These are phyloP conservation scores for Lentinula guzmanii DNA, from an alignment of 768 basidiomycete species.

Conservation along the genomic window DNA sequence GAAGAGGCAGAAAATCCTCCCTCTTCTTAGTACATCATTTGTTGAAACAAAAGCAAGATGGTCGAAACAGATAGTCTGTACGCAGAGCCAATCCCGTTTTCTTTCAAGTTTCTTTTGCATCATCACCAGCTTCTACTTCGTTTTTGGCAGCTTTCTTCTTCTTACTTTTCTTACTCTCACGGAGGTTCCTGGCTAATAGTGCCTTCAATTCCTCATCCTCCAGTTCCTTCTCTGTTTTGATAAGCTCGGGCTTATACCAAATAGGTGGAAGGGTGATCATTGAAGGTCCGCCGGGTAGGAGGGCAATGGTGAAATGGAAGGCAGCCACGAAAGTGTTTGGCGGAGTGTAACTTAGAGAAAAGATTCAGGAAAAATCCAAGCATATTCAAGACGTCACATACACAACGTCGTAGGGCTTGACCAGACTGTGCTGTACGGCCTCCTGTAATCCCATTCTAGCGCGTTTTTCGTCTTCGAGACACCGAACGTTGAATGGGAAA, in stretches of 20 bases:
- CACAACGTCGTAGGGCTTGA: conserved; percentile 95
- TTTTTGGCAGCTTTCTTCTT: conserved; percentile 71
- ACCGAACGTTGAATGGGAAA: conserved; percentile 96
- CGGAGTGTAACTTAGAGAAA: conserved; percentile 63
- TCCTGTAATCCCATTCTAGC: conserved; percentile 94
- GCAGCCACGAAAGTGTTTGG: conserved; percentile 82
- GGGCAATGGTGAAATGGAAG: conserved; percentile 96
- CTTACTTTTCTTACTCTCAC: conserved; percentile 90
- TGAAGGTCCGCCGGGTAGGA: conserved; percentile 83
- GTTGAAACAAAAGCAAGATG: conserved; percentile 4
- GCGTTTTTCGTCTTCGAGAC: conserved; percentile 92
- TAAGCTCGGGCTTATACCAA: conserved; percentile 91
- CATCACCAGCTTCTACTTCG: conserved; percentile 39
- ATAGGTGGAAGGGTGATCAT: conserved; percentile 83
- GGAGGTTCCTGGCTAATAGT: conserved; percentile 68
- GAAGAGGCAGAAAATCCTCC: conserved; percentile 44
- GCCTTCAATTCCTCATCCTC: conserved; percentile 84
- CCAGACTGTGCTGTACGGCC: conserved; percentile 89
- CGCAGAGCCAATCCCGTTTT: neutral
- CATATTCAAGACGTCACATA: conserved; percentile 28
- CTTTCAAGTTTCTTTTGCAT: conserved; percentile 15
- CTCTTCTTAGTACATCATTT: neutral
- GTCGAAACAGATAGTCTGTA: neutral
- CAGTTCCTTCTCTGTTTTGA: conserved; percentile 86
- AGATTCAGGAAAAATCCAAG: neutral